Conservation (phyloP, 306 rosid species). For the Rubus idaeus region DNA sequence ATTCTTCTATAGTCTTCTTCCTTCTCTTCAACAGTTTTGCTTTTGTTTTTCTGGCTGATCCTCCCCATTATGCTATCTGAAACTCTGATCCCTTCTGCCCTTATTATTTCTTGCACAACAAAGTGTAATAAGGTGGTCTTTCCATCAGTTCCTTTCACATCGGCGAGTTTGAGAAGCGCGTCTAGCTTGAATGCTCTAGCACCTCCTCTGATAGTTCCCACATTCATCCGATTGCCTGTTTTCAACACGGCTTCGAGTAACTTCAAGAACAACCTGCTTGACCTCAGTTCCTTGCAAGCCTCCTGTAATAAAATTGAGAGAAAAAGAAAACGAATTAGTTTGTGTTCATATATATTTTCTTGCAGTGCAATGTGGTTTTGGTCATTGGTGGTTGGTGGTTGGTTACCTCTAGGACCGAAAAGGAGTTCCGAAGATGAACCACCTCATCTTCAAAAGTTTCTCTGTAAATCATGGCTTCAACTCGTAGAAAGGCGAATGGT, state of each 20-base stretch:
- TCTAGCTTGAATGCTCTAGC: conserved; percentile 91
- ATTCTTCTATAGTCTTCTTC: conserved; percentile 80
- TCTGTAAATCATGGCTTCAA: conserved; percentile 80
- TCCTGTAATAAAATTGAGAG: conserved; percentile 45
- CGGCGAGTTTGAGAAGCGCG: conserved; percentile 85
- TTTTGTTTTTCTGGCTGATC: conserved; percentile 60
- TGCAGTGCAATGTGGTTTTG: not conserved
- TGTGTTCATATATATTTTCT: not conserved
- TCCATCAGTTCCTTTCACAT: conserved; percentile 91
- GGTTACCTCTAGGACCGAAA: conserved; percentile 89
- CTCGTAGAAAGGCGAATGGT: conserved; percentile 74
- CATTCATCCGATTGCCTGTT: conserved; percentile 96
- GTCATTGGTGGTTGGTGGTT: not conserved
- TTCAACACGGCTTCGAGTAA: conserved; percentile 87
- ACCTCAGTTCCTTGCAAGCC: conserved; percentile 91
- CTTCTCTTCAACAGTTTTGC: conserved; percentile 60
- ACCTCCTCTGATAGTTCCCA: conserved; percentile 94
- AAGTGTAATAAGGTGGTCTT: conserved; percentile 90
- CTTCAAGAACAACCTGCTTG: conserved; percentile 92
- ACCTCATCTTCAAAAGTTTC: conserved; percentile 95
- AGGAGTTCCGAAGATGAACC: conserved; percentile 82
- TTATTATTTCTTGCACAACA: conserved; percentile 84
- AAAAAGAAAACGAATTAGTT: not conserved
- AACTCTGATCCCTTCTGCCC: conserved; percentile 76
- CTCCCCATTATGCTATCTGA: conserved; percentile 95